Percentiles rank a stretch among this genome's conserved stretches.
phyloP scores from a whole-genome alignment of 371 early-diverging fungal species.

The Lichtheimia corymbifera region DNA sequence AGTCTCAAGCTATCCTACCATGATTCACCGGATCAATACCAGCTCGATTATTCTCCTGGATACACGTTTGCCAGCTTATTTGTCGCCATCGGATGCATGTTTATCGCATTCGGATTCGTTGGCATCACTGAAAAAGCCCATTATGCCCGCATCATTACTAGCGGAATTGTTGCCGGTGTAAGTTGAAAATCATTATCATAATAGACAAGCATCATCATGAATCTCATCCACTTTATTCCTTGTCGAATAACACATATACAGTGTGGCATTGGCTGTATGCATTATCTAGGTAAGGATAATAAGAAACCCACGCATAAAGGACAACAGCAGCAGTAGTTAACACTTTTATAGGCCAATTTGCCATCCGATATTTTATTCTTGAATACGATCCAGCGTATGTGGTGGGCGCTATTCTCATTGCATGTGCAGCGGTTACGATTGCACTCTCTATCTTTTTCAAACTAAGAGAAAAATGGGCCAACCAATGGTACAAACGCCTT shows the following conservation, averaged over 20 bases:
- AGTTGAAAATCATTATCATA: conserved; percentile 6
- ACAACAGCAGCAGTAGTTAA: background rate
- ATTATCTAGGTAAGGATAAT: conserved; percentile 37
- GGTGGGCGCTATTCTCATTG: conserved; percentile 37
- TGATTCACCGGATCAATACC: conserved; percentile 11
- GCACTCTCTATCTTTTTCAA: conserved; percentile 49
- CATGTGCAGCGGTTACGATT: conserved; percentile 29
- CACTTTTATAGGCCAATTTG: conserved; percentile 38
- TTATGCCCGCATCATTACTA: conserved; percentile 33
- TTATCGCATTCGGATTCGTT: conserved; percentile 43
- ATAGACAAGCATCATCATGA: background rate
- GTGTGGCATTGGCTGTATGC: conserved; percentile 44
- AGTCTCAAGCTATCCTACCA: conserved; percentile 26
- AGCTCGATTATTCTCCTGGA: conserved; percentile 38
- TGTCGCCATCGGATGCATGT: conserved; percentile 41
- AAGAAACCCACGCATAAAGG: background rate
- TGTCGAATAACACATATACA: conserved; percentile 1
- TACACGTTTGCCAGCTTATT: conserved; percentile 43
- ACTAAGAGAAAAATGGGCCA: conserved; percentile 44
- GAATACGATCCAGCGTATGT: conserved; percentile 24
- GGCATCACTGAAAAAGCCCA: conserved; percentile 42
- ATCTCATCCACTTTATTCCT: background rate
- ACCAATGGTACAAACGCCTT: conserved; percentile 49
- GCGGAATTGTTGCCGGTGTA: conserved; percentile 49
- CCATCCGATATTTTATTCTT: conserved; percentile 35